Percentiles rank a stretch among this genome's conserved stretches.
Conservation (phyloP, 1,139 yeast species). For the Pneumocystis canis region DNA sequence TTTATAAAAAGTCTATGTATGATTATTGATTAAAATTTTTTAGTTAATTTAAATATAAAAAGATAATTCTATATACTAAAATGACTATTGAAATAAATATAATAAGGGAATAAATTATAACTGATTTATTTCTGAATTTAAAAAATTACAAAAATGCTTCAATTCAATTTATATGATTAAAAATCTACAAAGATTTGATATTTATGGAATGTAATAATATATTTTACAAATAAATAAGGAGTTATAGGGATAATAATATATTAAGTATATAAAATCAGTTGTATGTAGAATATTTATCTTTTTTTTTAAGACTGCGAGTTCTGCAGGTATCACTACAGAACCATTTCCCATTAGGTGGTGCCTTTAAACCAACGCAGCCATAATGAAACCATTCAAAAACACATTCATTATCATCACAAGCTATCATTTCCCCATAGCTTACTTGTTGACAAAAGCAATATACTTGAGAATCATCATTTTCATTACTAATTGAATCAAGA, state of each 20-base stretch:
- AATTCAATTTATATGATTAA: too few relatives aligned
- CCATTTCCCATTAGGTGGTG: constrained; percentile 31
- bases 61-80: too few relatives aligned
- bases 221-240: background rate
- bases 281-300: background rate
- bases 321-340: constrained; percentile 22
- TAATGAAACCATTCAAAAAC: constrained; percentile 75
- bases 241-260: background rate
- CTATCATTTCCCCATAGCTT: constrained; percentile 83
- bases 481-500: constrained; percentile 13
- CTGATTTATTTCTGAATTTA: too few relatives aligned
- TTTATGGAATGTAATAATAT: too few relatives aligned
- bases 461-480: constrained; percentile 23
- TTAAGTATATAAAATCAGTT: background rate
- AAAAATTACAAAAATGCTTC: too few relatives aligned
- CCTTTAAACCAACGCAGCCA: constrained; percentile 58
- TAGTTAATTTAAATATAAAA: too few relatives aligned
- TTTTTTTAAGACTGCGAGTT: constrained; percentile 8
- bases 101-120: too few relatives aligned
- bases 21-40: too few relatives aligned
- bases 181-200: too few relatives aligned
- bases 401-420: constrained; percentile 74
- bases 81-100: too few relatives aligned
- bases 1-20: too few relatives aligned
- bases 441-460: constrained; percentile 78